phyloP scores from a whole-genome alignment of 306 rosid genomes.

The Prunus salicina region DNA sequence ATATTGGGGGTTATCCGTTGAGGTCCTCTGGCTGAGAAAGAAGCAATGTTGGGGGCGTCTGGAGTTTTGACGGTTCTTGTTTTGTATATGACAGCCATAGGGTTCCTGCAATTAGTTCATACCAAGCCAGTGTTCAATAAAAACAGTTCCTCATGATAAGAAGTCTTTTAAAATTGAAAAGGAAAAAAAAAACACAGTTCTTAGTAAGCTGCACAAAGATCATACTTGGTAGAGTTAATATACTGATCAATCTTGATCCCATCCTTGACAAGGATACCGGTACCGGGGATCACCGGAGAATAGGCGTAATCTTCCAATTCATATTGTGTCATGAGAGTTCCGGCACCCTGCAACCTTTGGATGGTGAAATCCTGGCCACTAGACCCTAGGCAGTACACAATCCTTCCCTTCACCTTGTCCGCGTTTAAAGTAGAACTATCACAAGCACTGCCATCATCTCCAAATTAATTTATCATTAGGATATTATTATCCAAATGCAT shows the following conservation, averaged over 20 bases:
- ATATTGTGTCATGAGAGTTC: slow-evolving; percentile 44
- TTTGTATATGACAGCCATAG: slow-evolving; percentile 55
- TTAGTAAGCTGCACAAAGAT: neutral
- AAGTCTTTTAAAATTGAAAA: neutral
- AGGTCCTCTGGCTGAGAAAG: slow-evolving; percentile 85
- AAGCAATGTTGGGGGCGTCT: slow-evolving; percentile 61
- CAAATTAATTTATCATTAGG: neutral
- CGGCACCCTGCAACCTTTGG: slow-evolving; percentile 47
- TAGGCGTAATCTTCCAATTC: slow-evolving; percentile 31
- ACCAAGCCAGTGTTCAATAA: neutral
- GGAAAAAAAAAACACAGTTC: too few species aligned
- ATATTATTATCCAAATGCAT: neutral
- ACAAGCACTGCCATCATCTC: slow-evolving; percentile 52
- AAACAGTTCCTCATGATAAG: neutral
- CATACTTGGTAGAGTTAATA: slow-evolving; percentile 73
- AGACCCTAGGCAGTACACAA: slow-evolving; percentile 58
- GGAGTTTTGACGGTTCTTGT: slow-evolving; percentile 23
- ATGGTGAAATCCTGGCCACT: slow-evolving; percentile 42
- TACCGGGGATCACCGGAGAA: slow-evolving; percentile 48
- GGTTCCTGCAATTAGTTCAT: slow-evolving; percentile 39
- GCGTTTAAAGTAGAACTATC: slow-evolving; percentile 47
- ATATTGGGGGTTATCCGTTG: slow-evolving; percentile 40
- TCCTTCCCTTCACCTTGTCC: slow-evolving; percentile 62
- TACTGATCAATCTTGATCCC: slow-evolving; percentile 45
- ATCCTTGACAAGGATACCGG: slow-evolving; percentile 32